These are phyloP conservation scores for Gossypium aridum DNA, from an alignment of 441 rosid genomes.

Conservation along the genomic window DNA sequence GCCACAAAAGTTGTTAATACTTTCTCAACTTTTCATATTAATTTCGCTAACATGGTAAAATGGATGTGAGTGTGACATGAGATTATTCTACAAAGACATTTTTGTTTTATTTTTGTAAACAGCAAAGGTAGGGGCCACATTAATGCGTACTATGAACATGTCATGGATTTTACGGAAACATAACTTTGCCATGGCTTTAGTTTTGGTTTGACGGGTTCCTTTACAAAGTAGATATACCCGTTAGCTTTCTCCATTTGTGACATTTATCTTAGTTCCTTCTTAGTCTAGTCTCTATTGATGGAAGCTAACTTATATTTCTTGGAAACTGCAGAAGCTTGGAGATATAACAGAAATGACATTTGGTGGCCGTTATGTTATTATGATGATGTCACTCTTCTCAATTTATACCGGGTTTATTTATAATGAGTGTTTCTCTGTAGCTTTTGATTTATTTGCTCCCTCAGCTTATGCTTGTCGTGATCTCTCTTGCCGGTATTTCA, in stretches of 20 bases:
- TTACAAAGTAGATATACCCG: neutral
- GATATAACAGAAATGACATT: slow-evolving; percentile 91
- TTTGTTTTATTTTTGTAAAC: neutral
- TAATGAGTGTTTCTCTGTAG: slow-evolving; percentile 93
- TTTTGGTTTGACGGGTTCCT: slow-evolving; percentile 4
- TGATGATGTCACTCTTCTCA: slow-evolving; percentile 94
- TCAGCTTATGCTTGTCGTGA: slow-evolving; percentile 94
- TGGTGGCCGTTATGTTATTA: slow-evolving; percentile 92
- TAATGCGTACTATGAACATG: neutral
- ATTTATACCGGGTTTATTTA: slow-evolving; percentile 87
- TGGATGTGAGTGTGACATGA: neutral
- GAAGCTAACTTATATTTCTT: slow-evolving; percentile 9
- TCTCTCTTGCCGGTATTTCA: slow-evolving; percentile 70
- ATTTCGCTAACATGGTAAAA: neutral
- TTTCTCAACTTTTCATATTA: no score
- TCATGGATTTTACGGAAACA: neutral
- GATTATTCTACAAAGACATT: neutral
- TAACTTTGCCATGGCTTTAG: neutral
- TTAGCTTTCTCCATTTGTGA: neutral
- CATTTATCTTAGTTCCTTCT: neutral
- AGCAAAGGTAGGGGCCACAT: neutral
- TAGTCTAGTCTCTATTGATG: neutral
- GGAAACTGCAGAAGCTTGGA: slow-evolving; percentile 64
- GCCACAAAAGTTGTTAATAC: neutral
- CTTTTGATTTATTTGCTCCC: slow-evolving; percentile 70